phyloP scores from a whole-genome alignment of 352 stramenopile species.

The Phytophthora ohioensis region DNA sequence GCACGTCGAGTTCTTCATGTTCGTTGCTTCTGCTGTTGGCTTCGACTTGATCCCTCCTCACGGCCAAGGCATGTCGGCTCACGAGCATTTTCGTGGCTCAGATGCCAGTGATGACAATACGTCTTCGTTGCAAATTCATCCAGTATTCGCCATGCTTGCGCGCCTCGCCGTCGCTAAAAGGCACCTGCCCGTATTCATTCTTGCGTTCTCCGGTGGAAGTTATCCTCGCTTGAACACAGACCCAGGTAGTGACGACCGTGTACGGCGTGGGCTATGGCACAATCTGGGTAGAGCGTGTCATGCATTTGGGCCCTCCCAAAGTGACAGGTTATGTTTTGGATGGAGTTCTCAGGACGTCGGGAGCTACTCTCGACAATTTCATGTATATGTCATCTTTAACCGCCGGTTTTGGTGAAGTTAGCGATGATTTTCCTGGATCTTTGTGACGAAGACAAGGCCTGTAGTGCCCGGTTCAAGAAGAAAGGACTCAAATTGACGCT shows the following conservation, averaged over 20 bases:
- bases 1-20: too few species aligned
- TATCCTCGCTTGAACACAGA: too few species aligned
- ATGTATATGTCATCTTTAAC: conserved; percentile 29
- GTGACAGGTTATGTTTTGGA: conserved; percentile 62
- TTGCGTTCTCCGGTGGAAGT: too few species aligned
- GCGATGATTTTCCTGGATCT: conserved; percentile 32
- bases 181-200: too few species aligned
- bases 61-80: too few species aligned
- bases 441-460: conserved; percentile 25
- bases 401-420: conserved; percentile 28
- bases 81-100: too few species aligned
- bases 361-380: conserved; percentile 21
- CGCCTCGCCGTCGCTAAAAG: too few species aligned
- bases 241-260: conserved; percentile 20
- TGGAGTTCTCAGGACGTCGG: conserved; percentile 43
- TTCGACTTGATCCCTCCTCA: too few species aligned
- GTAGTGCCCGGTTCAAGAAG: conserved; percentile 26
- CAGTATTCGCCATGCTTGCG: too few species aligned
- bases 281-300: conserved; percentile 48
- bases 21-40: too few species aligned
- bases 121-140: too few species aligned
- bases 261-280: conserved; percentile 55
- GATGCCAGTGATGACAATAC: too few species aligned
- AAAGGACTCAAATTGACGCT: conserved; percentile 10
- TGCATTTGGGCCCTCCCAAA: conserved; percentile 46